These are phyloP conservation scores for Penicillium bialowiezense DNA, from an alignment of 495 filamentous ascomycete genomes.

Conservation along the genomic window DNA sequence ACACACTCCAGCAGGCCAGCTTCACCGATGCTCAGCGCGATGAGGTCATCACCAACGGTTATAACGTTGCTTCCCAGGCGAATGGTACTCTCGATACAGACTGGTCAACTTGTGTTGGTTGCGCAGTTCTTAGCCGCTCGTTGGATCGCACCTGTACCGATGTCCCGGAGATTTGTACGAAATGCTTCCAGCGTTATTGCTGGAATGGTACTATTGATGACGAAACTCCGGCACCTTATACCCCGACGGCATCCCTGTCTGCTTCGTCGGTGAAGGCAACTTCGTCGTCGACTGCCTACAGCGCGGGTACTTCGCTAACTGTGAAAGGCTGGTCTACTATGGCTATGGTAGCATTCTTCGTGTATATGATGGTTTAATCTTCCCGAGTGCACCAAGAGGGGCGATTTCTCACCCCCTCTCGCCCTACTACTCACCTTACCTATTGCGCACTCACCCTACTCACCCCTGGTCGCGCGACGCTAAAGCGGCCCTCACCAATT, in stretches of 20 bases:
- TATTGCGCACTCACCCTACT: background rate
- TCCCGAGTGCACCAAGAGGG: too few relatives aligned
- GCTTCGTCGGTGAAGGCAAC: too few relatives aligned
- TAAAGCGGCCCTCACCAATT: background rate
- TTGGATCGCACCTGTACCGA: slow-evolving; percentile 57
- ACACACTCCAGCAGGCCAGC: background rate
- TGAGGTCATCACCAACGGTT: slow-evolving; percentile 75
- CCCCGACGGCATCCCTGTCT: too few relatives aligned
- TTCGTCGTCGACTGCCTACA: too few relatives aligned
- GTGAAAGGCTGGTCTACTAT: too few relatives aligned
- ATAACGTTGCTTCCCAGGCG: slow-evolving; percentile 72
- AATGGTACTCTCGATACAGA: slow-evolving; percentile 58
- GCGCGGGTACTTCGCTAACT: too few relatives aligned
- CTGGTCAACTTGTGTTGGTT: slow-evolving; percentile 79
- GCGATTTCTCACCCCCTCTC: too few relatives aligned
- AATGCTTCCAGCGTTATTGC: slow-evolving; percentile 77
- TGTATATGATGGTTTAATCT: too few relatives aligned
- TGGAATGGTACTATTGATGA: slow-evolving; percentile 72
- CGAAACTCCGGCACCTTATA: slow-evolving; percentile 23
- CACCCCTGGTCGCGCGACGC: background rate
- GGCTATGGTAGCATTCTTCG: too few relatives aligned
- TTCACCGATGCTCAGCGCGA: slow-evolving; percentile 50
- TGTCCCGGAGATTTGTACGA: slow-evolving; percentile 60
- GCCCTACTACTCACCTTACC: too few relatives aligned
- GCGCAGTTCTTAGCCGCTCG: slow-evolving; percentile 70